Evolutionary conservation across 306 rosid genomes (phyloP).

Genomic region (Phaseolus lunatus): DNA sequence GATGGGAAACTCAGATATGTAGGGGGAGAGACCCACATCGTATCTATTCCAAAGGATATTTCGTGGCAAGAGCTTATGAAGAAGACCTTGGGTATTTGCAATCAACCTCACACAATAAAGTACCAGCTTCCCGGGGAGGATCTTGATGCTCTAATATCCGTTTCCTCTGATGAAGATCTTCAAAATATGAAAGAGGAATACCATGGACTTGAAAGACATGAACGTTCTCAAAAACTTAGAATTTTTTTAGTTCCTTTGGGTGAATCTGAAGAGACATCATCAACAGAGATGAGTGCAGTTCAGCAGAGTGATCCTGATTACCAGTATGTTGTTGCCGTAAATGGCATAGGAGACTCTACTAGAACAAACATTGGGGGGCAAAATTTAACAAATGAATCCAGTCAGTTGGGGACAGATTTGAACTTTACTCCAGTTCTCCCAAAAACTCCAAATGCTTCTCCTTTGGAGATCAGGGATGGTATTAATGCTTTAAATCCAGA

Average conservation of each 20-base stretch:
- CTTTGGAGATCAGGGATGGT: constrained; percentile 50
- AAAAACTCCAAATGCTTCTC: constrained; percentile 34
- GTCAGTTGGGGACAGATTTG: constrained; percentile 52
- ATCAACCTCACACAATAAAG: constrained; percentile 71
- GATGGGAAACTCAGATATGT: constrained; percentile 81
- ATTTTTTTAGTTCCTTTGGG: constrained; percentile 66
- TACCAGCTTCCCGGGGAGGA: constrained; percentile 91
- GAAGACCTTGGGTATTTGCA: constrained; percentile 68
- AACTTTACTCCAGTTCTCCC: constrained; percentile 35
- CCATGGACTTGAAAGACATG: constrained; percentile 69
- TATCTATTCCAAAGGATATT: constrained; percentile 59
- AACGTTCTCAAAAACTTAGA: constrained; percentile 72
- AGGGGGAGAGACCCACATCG: constrained; percentile 77
- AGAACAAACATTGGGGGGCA: constrained; percentile 51
- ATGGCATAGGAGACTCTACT: constrained; percentile 62
- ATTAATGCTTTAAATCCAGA: constrained; percentile 50
- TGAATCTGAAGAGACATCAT: constrained; percentile 67
- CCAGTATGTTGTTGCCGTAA: constrained; percentile 79
- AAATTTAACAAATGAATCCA: constrained; percentile 53
- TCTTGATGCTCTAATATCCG: constrained; percentile 83
- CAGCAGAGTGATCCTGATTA: constrained; percentile 67
- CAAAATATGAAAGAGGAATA: constrained; percentile 88
- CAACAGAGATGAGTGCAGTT: constrained; percentile 52
- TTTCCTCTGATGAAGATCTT: constrained; percentile 82
- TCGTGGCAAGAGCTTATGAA: constrained; percentile 68